These are phyloP conservation scores for Tricholoma sp. DNA, from an alignment of 768 basidiomycete species.

Conservation along the genomic window DNA sequence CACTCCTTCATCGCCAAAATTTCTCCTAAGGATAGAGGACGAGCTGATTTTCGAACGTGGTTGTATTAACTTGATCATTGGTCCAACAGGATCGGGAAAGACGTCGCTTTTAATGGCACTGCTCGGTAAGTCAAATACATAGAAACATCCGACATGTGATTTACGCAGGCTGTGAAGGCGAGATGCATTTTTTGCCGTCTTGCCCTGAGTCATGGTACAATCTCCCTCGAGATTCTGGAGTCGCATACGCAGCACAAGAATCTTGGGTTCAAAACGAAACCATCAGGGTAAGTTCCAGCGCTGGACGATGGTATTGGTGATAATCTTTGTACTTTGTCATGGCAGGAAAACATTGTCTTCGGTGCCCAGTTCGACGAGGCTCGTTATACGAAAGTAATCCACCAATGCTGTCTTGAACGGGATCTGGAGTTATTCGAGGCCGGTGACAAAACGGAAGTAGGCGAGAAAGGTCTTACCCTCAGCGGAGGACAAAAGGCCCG, in stretches of 20 bases:
- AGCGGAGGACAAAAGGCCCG: slow-evolving; percentile 52
- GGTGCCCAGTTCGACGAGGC: slow-evolving; percentile 71
- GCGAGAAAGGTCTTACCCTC: slow-evolving; percentile 63
- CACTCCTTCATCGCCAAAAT: slow-evolving; percentile 42
- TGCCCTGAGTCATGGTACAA: slow-evolving; percentile 58
- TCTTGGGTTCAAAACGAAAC: slow-evolving; percentile 85
- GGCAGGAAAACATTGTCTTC: slow-evolving; percentile 76
- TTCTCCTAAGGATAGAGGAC: slow-evolving; percentile 45
- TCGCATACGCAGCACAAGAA: slow-evolving; percentile 81
- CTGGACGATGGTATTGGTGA: neutral
- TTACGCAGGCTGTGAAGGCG: slow-evolving; percentile 29
- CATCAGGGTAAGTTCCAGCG: slow-evolving; percentile 38
- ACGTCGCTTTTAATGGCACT: slow-evolving; percentile 64
- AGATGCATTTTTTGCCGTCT: slow-evolving; percentile 60
- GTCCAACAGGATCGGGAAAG: slow-evolving; percentile 59
- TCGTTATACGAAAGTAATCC: slow-evolving; percentile 71
- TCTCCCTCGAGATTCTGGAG: slow-evolving; percentile 61
- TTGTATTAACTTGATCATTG: slow-evolving; percentile 52
- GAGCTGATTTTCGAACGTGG: slow-evolving; percentile 51
- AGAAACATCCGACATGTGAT: neutral
- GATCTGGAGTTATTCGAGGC: slow-evolving; percentile 69
- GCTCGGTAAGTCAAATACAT: slow-evolving; percentile 26
- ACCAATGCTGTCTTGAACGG: slow-evolving; percentile 67
- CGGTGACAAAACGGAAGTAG: slow-evolving; percentile 66
- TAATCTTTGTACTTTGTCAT: neutral